Conservation (phyloP, 495 filamentous ascomycete species). For the Xylaria sp. region DNA sequence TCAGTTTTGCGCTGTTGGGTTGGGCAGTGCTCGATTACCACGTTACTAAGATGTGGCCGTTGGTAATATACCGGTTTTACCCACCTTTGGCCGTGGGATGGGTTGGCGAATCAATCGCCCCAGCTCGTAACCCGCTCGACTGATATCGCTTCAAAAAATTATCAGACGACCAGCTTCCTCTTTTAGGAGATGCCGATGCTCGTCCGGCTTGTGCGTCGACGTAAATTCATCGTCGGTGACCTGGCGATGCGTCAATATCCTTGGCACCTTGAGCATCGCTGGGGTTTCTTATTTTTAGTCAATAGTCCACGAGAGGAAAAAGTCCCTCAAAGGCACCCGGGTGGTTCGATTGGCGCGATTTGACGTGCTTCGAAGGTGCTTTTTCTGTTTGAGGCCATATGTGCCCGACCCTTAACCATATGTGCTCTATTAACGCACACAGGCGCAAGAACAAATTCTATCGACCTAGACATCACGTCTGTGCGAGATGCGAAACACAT, state of each 20-base stretch:
- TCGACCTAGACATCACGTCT: background rate
- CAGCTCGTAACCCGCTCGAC: background rate
- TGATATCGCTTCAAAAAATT: background rate
- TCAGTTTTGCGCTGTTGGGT: constrained; percentile 6
- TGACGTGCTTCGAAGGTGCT: background rate
- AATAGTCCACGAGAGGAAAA: background rate
- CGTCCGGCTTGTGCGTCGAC: background rate
- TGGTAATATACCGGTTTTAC: constrained; percentile 4
- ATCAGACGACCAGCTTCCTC: constrained; percentile 3
- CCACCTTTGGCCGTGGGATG: constrained; percentile 8
- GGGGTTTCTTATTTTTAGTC: background rate
- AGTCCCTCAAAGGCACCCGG: background rate
- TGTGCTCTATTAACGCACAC: background rate
- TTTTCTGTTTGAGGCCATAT: constrained; percentile 1
- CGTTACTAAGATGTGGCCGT: background rate
- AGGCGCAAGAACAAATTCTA: constrained; percentile 3
- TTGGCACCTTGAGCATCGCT: constrained; percentile 2
- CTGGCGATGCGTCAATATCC: background rate
- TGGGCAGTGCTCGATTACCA: constrained; percentile 1
- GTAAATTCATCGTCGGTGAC: constrained; percentile 9
- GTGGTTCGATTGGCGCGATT: background rate
- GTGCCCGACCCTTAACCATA: background rate
- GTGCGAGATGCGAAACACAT: constrained; percentile 23
- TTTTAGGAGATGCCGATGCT: constrained; percentile 1
- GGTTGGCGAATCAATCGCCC: constrained; percentile 1